A percentile compares a stretch with the other conserved stretches of the same genome.
Conservation (phyloP, 2,329 filamentous ascomycete species). For the Ramularia endophylla region DNA sequence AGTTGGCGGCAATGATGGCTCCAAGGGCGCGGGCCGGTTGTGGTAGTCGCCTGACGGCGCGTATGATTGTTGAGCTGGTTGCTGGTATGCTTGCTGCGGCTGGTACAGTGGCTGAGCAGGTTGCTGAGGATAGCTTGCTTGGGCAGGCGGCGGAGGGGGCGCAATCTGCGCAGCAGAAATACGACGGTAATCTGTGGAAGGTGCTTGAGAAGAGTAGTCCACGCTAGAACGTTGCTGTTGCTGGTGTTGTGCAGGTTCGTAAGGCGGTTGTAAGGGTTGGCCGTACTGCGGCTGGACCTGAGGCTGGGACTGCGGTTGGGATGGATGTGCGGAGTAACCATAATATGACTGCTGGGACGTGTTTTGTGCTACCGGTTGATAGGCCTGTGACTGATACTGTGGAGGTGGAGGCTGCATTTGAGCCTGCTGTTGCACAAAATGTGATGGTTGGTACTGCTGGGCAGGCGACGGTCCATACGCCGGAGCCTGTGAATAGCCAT, state of each 20-base stretch:
- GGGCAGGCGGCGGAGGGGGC: constrained; percentile 27
- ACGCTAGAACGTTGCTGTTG: constrained; percentile 35
- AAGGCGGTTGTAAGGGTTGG: constrained; percentile 22
- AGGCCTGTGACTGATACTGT: constrained; percentile 23
- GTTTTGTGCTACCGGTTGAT: constrained; percentile 19
- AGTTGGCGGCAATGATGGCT: constrained; percentile 23
- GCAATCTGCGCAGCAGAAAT: constrained; percentile 36
- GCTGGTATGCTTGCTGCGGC: constrained; percentile 15
- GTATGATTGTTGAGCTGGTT: constrained; percentile 14
- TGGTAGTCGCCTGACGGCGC: constrained; percentile 19
- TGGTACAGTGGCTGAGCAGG: constrained; percentile 34
- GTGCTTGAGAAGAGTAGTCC: constrained; percentile 32
- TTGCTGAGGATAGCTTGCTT: constrained; percentile 27
- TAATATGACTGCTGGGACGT: constrained; percentile 33
- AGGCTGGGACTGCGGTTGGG: constrained; percentile 29
- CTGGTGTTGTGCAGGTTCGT: constrained; percentile 20
- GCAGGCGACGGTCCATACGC: constrained; percentile 28
- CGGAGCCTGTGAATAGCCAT: constrained; percentile 33
- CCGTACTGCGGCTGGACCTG: constrained; percentile 35
- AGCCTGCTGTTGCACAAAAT: constrained; percentile 25
- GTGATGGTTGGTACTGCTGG: constrained; percentile 23
- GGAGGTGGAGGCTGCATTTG: constrained; percentile 32
- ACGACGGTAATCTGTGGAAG: constrained; percentile 34
- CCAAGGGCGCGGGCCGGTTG: constrained; percentile 18
- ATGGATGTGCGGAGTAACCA: constrained; percentile 29